A percentile compares a stretch with the other conserved stretches of the same genome.
These are phyloP conservation scores for Ascochyta rabiei DNA, from an alignment of 2,329 filamentous ascomycete genomes.

Conservation along the genomic window DNA sequence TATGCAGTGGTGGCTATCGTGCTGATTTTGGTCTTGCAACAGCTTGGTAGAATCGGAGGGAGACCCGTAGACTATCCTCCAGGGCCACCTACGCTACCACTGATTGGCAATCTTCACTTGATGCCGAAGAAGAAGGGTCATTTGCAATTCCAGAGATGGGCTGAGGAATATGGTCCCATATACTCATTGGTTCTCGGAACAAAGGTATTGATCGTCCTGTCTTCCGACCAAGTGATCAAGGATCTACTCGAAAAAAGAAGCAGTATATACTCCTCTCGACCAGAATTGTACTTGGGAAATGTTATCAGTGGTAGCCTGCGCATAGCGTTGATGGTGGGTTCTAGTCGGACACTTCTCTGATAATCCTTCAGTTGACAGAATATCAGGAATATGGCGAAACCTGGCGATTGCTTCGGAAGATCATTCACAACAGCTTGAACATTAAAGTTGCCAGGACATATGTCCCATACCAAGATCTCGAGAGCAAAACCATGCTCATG, in stretches of 20 bases:
- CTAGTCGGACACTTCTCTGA: background rate
- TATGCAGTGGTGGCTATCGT: background rate
- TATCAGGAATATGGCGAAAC: constrained; percentile 21
- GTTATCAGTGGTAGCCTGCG: constrained; percentile 17
- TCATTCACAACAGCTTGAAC: constrained; percentile 29
- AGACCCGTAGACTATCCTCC: constrained; percentile 53
- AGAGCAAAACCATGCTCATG: constrained; percentile 61
- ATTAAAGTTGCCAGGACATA: constrained; percentile 27
- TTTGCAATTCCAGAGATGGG: constrained; percentile 60
- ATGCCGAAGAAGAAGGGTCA: constrained; percentile 54
- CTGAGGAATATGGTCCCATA: constrained; percentile 57
- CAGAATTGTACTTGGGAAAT: constrained; percentile 33
- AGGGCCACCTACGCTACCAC: constrained; percentile 58
- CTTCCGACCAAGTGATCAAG: constrained; percentile 54
- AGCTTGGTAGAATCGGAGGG: constrained; percentile 21
- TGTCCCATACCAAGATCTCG: constrained; percentile 61
- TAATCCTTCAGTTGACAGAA: background rate
- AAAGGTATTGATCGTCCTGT: constrained; percentile 56
- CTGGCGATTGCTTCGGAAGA: constrained; percentile 28
- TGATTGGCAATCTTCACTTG: constrained; percentile 60
- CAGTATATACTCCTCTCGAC: constrained; percentile 57
- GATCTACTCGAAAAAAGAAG: constrained; percentile 60
- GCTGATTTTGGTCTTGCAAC: constrained; percentile 5
- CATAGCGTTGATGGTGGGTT: constrained; percentile 22
- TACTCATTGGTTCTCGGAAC: constrained; percentile 60